phyloP scores from a whole-genome alignment of 1,139 yeast species.

The Tardiomyces depauwii region DNA sequence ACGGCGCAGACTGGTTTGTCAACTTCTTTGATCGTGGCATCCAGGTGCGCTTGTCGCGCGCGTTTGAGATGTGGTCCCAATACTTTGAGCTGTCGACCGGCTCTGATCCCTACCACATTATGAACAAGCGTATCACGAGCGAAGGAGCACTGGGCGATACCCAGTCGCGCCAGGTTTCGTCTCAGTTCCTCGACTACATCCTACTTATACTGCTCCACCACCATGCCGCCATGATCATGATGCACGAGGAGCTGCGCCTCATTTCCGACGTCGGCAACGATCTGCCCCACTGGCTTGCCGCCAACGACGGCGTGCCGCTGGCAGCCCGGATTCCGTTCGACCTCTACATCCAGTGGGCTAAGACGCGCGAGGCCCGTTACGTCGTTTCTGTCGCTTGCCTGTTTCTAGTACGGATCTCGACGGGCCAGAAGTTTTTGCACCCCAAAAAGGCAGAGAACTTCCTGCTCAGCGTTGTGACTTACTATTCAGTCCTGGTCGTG shows the following conservation, averaged over 20 bases:
- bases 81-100: conserved; percentile 15
- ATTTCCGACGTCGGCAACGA: conserved; percentile 14
- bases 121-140: conserved; percentile 4
- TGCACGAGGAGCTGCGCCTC: conserved; percentile 20
- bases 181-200: conserved; percentile 14
- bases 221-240: conserved; percentile 17
- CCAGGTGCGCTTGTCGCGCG: conserved; percentile 20
- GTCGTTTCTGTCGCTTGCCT: conserved; percentile 17
- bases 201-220: conserved; percentile 17
- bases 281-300: conserved; percentile 10
- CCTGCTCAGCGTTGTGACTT: conserved; percentile 18
- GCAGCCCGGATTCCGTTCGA: conserved; percentile 1
- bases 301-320: neutral
- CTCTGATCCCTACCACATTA: conserved; percentile 3
- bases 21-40: conserved; percentile 13
- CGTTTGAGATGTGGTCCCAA: conserved; percentile 22
- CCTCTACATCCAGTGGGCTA: conserved; percentile 17
- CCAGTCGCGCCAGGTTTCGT: neutral
- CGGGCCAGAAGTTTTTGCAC: conserved; percentile 11
- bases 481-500: conserved; percentile 17
- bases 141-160: conserved; percentile 2
- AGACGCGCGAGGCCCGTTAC: conserved; percentile 17
- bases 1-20: neutral
- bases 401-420: conserved; percentile 16
- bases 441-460: conserved; percentile 9